Conservation (phyloP, 805 yeast genomes). For the Lachancea fermentati region DNA sequence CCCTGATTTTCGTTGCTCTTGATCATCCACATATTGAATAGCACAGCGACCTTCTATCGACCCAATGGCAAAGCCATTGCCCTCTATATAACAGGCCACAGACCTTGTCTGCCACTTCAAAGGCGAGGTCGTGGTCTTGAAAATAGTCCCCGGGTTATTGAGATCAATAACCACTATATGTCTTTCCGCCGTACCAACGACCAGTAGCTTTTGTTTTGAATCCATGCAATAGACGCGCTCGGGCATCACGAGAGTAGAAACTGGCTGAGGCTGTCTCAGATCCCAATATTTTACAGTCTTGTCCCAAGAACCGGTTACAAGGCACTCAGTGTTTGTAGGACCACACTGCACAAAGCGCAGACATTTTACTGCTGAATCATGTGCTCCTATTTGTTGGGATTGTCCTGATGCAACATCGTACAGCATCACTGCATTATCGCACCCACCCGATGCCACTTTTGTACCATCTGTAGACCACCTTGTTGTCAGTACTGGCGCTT, state of each 20-base stretch:
- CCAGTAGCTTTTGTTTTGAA: slow-evolving; percentile 69
- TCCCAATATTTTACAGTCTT: slow-evolving; percentile 95
- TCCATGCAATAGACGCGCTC: slow-evolving; percentile 93
- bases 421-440: slow-evolving; percentile 79
- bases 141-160: slow-evolving; percentile 75
- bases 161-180: slow-evolving; percentile 73
- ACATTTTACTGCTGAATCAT: slow-evolving; percentile 70
- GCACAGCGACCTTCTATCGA: slow-evolving; percentile 95
- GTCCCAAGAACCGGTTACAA: slow-evolving; percentile 96
- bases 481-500: slow-evolving; percentile 76
- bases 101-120: slow-evolving; percentile 85
- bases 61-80: slow-evolving; percentile 89
- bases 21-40: slow-evolving; percentile 83
- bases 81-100: slow-evolving; percentile 81
- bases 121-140: slow-evolving; percentile 68
- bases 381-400: slow-evolving; percentile 76
- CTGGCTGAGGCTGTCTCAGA: slow-evolving; percentile 74
- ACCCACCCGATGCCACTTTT: slow-evolving; percentile 82
- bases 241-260: slow-evolving; percentile 76
- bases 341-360: slow-evolving; percentile 81
- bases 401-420: slow-evolving; percentile 83
- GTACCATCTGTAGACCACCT: slow-evolving; percentile 86
- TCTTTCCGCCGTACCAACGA: slow-evolving; percentile 91
- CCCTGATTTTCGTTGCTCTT: slow-evolving; percentile 62
- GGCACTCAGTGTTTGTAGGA: slow-evolving; percentile 67